A percentile compares a stretch with the other conserved stretches of the same genome.
phyloP scores from a whole-genome alignment of 768 basidiomycete genomes.

The Boletus barrowsii region DNA sequence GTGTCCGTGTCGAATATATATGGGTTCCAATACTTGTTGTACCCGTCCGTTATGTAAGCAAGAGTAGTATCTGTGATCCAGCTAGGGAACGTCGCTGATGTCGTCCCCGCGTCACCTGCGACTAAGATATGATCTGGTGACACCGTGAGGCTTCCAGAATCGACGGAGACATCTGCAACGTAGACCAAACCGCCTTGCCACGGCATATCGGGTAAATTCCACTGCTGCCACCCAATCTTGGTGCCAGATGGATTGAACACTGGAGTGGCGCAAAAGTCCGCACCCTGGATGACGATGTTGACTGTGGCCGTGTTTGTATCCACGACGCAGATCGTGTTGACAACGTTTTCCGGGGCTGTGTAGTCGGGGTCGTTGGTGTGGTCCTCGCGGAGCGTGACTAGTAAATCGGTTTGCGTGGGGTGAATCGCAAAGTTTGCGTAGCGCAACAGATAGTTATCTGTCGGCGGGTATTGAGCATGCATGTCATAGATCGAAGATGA shows the following conservation, averaged over 20 bases:
- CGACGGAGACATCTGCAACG: slow-evolving; percentile 39
- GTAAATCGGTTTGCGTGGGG: slow-evolving; percentile 45
- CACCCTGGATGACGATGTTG: slow-evolving; percentile 42
- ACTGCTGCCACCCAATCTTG: slow-evolving; percentile 57
- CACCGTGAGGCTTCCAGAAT: slow-evolving; percentile 11
- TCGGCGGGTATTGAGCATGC: slow-evolving; percentile 5
- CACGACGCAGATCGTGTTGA: slow-evolving; percentile 56
- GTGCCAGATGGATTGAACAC: slow-evolving; percentile 54
- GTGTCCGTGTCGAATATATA: slow-evolving; percentile 23
- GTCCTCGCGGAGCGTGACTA: slow-evolving; percentile 64
- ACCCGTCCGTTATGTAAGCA: slow-evolving; percentile 55
- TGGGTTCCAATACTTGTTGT: slow-evolving; percentile 58
- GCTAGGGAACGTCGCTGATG: slow-evolving; percentile 35
- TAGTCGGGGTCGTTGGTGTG: slow-evolving; percentile 40
- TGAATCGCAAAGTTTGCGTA: slow-evolving; percentile 53
- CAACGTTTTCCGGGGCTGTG: slow-evolving; percentile 34
- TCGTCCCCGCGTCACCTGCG: slow-evolving; percentile 43
- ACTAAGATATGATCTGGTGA: slow-evolving; percentile 38
- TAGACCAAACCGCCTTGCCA: slow-evolving; percentile 59
- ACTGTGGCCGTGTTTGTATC: slow-evolving; percentile 41
- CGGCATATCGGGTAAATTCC: slow-evolving; percentile 65
- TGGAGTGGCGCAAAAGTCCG: slow-evolving; percentile 66
- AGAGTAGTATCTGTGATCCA: slow-evolving; percentile 47
- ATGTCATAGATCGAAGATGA: neutral
- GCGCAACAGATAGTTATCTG: slow-evolving; percentile 31